Evolutionary conservation across 257 asterid genomes (phyloP).

Genomic region (Capsicum chinense): DNA sequence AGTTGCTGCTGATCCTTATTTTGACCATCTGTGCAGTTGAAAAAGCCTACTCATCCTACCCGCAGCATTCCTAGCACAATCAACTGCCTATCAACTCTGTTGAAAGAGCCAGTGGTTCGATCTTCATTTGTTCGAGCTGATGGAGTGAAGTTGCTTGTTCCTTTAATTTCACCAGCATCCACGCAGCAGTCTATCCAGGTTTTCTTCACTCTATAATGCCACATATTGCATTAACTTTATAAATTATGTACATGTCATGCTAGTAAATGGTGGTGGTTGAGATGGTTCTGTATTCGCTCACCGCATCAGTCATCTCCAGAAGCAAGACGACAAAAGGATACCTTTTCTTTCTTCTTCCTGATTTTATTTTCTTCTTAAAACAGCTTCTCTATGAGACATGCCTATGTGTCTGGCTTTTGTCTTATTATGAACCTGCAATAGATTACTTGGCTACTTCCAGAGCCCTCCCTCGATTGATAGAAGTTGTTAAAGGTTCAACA

Average conservation of each 20-base stretch:
- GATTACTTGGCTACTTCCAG: constrained; percentile 82
- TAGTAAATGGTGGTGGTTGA: not conserved
- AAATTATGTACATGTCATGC: not conserved
- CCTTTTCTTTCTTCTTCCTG: not conserved
- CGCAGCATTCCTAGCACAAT: constrained; percentile 80
- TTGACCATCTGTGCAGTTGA: constrained; percentile 55
- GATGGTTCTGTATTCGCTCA: not conserved
- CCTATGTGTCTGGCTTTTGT: constrained; percentile 89
- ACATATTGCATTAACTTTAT: not conserved
- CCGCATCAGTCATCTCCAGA: constrained; percentile 6
- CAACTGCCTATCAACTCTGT: constrained; percentile 79
- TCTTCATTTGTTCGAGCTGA: constrained; percentile 90
- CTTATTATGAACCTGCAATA: constrained; percentile 91
- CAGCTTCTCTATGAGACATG: constrained; percentile 98
- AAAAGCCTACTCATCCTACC: constrained; percentile 83
- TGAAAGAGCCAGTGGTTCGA: constrained; percentile 82
- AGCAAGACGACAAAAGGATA: not conserved
- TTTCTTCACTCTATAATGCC: constrained; percentile 1
- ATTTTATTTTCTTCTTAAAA: constrained; percentile 38
- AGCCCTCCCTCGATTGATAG: constrained; percentile 68
- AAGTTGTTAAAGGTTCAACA: constrained; percentile 88
- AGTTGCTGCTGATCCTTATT: not conserved
- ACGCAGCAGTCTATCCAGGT: constrained; percentile 97
- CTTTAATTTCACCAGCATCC: constrained; percentile 88
- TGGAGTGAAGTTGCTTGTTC: constrained; percentile 87